A percentile compares a stretch with the other conserved stretches of the same genome.
Conservation (phyloP, 176 grass and related monocot genomes). For the Saccharum spontaneum region DNA sequence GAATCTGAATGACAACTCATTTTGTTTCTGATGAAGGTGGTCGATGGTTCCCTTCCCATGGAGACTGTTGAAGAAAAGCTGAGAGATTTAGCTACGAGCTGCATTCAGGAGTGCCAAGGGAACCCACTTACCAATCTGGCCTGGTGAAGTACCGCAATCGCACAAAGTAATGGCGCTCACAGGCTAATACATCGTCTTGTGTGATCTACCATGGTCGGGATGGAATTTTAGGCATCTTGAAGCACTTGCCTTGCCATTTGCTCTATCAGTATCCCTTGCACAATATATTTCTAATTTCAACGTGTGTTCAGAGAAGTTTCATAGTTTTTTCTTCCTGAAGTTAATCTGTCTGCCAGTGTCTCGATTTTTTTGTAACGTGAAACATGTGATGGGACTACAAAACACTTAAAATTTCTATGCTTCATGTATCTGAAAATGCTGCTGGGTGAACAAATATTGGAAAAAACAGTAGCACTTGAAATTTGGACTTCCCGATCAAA, state of each 20-base stretch:
- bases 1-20: not conserved
- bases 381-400: not conserved
- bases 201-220: not conserved
- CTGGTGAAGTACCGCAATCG: conserved; percentile 13
- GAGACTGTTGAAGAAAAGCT: conserved; percentile 71
- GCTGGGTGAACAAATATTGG: not conserved
- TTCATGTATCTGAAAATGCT: not conserved
- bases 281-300: not conserved
- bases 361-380: not conserved
- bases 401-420: not conserved
- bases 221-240: not conserved
- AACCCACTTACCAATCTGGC: conserved; percentile 60
- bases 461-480: not conserved
- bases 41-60: conserved; percentile 70
- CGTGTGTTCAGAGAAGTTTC: not conserved
- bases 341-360: not conserved
- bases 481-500: not conserved
- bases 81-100: conserved; percentile 52
- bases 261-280: not conserved
- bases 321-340: not conserved
- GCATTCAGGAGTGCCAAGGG: conserved; percentile 56
- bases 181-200: not conserved
- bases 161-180: not conserved
- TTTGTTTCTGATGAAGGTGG: conserved; percentile 46
- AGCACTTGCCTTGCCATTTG: not conserved